Percentiles rank a stretch among this genome's conserved stretches.
These are phyloP conservation scores for Taphrina sp. DNA, from an alignment of 1,139 yeast genomes.

Conservation along the genomic window DNA sequence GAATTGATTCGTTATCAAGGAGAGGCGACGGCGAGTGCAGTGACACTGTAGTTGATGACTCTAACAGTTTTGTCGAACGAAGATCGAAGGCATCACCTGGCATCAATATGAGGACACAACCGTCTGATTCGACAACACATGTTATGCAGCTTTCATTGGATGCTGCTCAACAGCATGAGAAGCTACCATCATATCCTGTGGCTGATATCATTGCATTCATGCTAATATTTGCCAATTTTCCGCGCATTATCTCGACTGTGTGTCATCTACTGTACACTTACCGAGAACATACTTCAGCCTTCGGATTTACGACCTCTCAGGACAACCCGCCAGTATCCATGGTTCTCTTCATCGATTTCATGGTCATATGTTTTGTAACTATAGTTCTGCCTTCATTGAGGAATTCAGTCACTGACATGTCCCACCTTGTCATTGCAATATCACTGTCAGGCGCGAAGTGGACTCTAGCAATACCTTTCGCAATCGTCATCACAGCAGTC, in stretches of 20 bases:
- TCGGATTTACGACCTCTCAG: neutral
- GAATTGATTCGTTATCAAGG: no score
- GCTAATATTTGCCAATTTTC: conserved; percentile 20
- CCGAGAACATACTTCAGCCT: conserved; percentile 9
- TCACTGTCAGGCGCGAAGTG: conserved; percentile 18
- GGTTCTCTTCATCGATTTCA: conserved; percentile 17
- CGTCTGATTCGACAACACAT: no score
- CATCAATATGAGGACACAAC: no score
- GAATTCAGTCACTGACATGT: conserved; percentile 14
- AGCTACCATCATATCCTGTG: conserved; percentile 17
- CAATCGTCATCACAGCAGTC: neutral
- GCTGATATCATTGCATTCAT: conserved; percentile 27
- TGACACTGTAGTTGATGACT: no score
- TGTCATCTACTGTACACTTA: conserved; percentile 25
- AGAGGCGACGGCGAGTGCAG: no score
- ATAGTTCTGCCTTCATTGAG: conserved; percentile 24
- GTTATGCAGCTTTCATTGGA: neutral
- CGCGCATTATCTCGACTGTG: conserved; percentile 13
- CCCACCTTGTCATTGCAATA: conserved; percentile 19
- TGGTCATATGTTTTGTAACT: conserved; percentile 9
- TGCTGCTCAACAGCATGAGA: neutral
- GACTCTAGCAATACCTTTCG: conserved; percentile 6
- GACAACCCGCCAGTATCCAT: conserved; percentile 3
- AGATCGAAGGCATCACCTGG: no score
- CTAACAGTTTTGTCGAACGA: no score